Base-by-base conservation (phyloP, 805 yeast species). In the Candida cerambycidarum region DNA sequence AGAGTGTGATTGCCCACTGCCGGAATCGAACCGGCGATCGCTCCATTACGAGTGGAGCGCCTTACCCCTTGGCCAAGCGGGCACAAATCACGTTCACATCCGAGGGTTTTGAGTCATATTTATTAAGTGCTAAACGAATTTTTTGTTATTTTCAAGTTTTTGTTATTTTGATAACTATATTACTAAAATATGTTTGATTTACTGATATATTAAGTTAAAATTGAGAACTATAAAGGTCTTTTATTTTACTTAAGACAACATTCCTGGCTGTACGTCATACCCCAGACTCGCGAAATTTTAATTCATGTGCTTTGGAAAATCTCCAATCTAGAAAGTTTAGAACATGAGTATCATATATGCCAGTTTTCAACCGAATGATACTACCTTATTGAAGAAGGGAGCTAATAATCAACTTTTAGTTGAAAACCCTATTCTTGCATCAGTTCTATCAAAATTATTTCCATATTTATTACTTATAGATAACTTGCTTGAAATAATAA, bases 1-100 rank as follows among this genome's bases (percentile, higher is more conserved):
- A 19, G 32, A 11, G 5, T 11, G 11, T 19, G 24, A 14, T 23
- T 69, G 75, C 75, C 74, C 71, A 62, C 69, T 68, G 74, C 64
- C 75, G 73, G 75, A 69, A 62, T 69, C 71, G 75, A 69, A 69
- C 75, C 73, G 74, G 63, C 74, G 75, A 68, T 69, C 74, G 73
- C 74, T 69, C 70, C 75, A 69, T 69, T 69, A 69, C 75, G 73
- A 69, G 75, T 69, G 75, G 70, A 69, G 74, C 67, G 75, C 75
- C 75, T 69, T 69, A 69, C 74, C 75, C 69, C 74, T 69, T 67
- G 75, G 75, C 75, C 75, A 69, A 68, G 69, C 68, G 71, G 73
- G 75, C 75, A 25, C 37, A 36, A 33, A 40, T 19, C 38, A 21
- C 37, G 24, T 19, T 18, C 15, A 13, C 8, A 9, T 9, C 6